Percentiles rank a stretch among this genome's conserved stretches.
Evolutionary conservation across 345 rosid species (phyloP).

Genomic region (Dipteronia dyeriana): DNA sequence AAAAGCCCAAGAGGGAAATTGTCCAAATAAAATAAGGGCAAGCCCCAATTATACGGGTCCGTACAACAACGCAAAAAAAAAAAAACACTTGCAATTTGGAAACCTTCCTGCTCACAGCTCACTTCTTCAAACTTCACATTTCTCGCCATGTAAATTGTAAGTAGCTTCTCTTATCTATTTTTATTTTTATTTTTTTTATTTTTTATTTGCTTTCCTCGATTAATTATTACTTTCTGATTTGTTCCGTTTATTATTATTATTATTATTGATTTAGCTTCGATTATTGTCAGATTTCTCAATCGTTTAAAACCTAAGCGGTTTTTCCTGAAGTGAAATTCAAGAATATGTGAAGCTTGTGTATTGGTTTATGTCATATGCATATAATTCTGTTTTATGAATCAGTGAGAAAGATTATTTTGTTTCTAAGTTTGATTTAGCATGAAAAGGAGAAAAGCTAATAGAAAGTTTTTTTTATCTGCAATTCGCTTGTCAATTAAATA

Average conservation of each 20-base stretch:
- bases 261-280: not conserved
- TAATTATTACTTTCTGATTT: not conserved
- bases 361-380: not conserved
- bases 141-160: conserved; percentile 7
- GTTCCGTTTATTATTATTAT: too few species aligned
- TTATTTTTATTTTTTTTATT: not conserved
- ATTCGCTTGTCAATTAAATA: not conserved
- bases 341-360: not conserved
- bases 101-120: not conserved
- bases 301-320: not conserved
- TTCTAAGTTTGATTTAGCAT: not conserved
- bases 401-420: not conserved
- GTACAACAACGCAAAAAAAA: not conserved
- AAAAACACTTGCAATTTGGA: not conserved
- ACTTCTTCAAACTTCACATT: not conserved
- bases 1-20: too few species aligned
- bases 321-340: not conserved
- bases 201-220: not conserved
- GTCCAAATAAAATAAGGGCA: not conserved
- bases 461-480: not conserved
- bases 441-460: not conserved
- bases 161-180: not conserved
- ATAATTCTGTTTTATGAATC: not conserved
- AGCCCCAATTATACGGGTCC: not conserved
- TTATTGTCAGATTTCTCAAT: not conserved